Base-by-base conservation (phyloP, 2,329 filamentous ascomycete genomes). In the Zymoseptoria crescenta region DNA sequence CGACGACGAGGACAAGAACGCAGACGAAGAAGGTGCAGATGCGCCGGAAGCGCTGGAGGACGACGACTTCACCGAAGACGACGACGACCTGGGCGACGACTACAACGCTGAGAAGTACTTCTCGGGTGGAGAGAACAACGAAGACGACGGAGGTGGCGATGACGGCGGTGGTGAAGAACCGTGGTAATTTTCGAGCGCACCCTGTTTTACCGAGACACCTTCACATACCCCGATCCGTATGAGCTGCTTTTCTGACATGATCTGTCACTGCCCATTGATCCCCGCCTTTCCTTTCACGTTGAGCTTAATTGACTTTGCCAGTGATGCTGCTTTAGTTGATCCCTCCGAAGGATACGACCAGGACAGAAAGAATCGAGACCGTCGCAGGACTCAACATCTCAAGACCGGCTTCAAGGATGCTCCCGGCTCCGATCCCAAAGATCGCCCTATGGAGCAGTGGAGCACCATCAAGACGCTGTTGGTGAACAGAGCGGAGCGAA, bases 1-100 rank as follows among this genome's bases (percentile, higher is more conserved):
- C 19, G 65, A 64, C 27, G 62, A 58, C 5, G 57, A 91, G 89
- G 73, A 87, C 85, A 3, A 89, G 85, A 16, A 90, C 88, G 69
- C 79, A 83, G 64, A 81, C 83, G 27, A 80, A 88, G 58, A 76
- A 80, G 20, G 57, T 56, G 63, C 64, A 58, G 65, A 67, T 27
- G 62, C 54, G 9, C 50, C 63, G 9, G 63, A 64, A 24, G 49
- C 57, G 7, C 62, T 58, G 10, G 56, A 59, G 48, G 65, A 67
- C 49, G 60, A 65, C 56, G 79, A 85, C 60, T 74, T 87, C 55
- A 78, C 86, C 13, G 80, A 78, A 9, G 87, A 87, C 16, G 79
- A 81, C 55, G 80, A 77, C 70, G 84, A 82, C 62, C 74, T 80
- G 1, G 76, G 77, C 16, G 78, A 87, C 9, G 77, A 80, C 0